Conservation (phyloP, 495 filamentous ascomycete species). For the Melanomma pulvis-pyrius region DNA sequence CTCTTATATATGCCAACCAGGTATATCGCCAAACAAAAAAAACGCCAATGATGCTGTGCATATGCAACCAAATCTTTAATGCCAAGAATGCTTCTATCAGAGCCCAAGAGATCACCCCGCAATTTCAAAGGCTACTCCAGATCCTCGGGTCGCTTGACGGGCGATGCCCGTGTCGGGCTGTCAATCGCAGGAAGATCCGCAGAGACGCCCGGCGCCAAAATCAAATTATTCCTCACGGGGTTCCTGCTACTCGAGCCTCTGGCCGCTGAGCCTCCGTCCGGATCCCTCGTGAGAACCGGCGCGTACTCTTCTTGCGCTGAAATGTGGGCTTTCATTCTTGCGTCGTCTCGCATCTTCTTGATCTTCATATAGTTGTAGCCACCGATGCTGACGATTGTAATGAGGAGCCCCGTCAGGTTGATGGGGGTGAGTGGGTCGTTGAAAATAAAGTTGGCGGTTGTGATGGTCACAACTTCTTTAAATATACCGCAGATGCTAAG, state of each 20-base stretch:
- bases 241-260: slow-evolving; percentile 23
- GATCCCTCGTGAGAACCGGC: slow-evolving; percentile 37
- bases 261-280: slow-evolving; percentile 16
- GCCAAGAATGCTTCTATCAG: not conserved
- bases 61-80: not conserved
- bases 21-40: not conserved
- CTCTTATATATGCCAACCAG: not conserved
- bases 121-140: slow-evolving; percentile 29
- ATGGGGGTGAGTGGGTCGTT: slow-evolving; percentile 85
- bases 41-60: not conserved
- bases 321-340: slow-evolving; percentile 44
- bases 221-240: slow-evolving; percentile 38
- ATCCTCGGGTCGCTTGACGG: slow-evolving; percentile 42
- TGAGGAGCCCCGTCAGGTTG: slow-evolving; percentile 83
- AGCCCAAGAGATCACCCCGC: not conserved
- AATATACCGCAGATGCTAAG: slow-evolving; percentile 97
- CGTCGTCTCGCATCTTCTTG: slow-evolving; percentile 78
- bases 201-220: slow-evolving; percentile 18
- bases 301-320: slow-evolving; percentile 37
- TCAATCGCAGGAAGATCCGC: slow-evolving; percentile 24
- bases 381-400: slow-evolving; percentile 84
- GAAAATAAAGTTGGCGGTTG: slow-evolving; percentile 84
- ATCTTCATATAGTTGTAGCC: slow-evolving; percentile 97
- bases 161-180: slow-evolving; percentile 29
- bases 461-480: slow-evolving; percentile 98